These are phyloP conservation scores for Caulochytrium protostelioides DNA, from an alignment of 371 early-diverging fungal genomes.

Conservation along the genomic window DNA sequence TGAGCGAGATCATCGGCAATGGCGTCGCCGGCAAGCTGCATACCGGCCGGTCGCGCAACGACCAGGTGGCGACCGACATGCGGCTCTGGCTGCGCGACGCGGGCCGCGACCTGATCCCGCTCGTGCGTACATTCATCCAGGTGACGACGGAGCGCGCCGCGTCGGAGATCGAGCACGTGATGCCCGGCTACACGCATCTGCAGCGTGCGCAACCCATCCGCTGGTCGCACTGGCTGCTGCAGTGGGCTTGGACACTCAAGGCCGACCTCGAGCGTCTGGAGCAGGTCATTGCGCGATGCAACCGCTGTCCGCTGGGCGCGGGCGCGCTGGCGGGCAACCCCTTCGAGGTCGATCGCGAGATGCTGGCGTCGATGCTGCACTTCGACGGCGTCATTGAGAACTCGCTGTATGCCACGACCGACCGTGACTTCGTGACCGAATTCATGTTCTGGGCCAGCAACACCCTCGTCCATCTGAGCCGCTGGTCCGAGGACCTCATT, in stretches of 20 bases:
- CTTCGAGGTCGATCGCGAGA: conserved; percentile 75
- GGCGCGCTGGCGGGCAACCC: conserved; percentile 96
- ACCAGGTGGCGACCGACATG: conserved; percentile 96
- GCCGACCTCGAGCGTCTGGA: conserved; percentile 63
- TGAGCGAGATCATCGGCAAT: conserved; percentile 74
- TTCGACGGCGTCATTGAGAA: conserved; percentile 66
- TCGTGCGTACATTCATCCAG: conserved; percentile 49
- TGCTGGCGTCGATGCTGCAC: conserved; percentile 63
- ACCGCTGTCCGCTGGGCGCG: conserved; percentile 67
- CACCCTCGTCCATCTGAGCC: conserved; percentile 73
- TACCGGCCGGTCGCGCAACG: conserved; percentile 82
- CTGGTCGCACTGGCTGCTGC: conserved; percentile 75
- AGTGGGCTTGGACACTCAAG: conserved; percentile 72
- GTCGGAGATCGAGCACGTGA: conserved; percentile 63
- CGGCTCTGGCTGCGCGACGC: conserved; percentile 79
- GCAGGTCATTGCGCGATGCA: conserved; percentile 54
- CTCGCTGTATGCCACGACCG: conserved; percentile 69
- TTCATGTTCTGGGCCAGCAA: conserved; percentile 73
- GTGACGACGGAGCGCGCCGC: conserved; percentile 55
- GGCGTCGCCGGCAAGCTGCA: conserved; percentile 82
- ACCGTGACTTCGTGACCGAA: conserved; percentile 90
- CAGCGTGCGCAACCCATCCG: conserved; percentile 95
- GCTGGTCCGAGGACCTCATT: conserved; percentile 86
- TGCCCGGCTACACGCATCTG: conserved; percentile 95
- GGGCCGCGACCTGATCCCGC: conserved; percentile 29